Base-by-base conservation (phyloP, 2,329 filamentous ascomycete genomes). In the Alternaria sp. region DNA sequence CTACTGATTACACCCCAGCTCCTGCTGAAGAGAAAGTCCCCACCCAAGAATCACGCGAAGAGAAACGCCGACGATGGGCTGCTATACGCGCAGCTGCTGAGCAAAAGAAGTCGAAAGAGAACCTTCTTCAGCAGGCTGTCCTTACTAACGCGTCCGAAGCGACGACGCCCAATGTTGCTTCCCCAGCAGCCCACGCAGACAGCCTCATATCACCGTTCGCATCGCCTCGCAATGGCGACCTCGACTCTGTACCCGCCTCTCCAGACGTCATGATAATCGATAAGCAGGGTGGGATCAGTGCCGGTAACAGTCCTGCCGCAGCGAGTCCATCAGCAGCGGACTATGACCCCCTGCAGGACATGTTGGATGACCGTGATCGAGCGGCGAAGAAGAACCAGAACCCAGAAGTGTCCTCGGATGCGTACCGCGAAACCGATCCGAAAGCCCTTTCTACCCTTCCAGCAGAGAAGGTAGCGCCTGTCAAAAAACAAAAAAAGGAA, bases 311-410 rank as follows among this genome's bases (percentile, higher is more conserved):
- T 60, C 70, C 63, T 50, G 68, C 63, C 64, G 76, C 66, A 54
- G 90, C 95, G 71, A 92, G 90, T 7, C 91, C 92, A 6, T 97
- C 93, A n/a, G 94, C 94, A 46, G 93, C 93, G 60, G 92, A 97
- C 78, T 97, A 97, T 76, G 92, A 97, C 74, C 94, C 94, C 1
- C 95, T 90, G 1, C 84, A 89, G 68, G 94, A 97, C 74, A 95
- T 94, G 91, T 85, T 90, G 76, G 92, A 96, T 77, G 93, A 97
- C 69, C 88, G 89, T 71, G 85, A 88, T 60, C 88, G 90, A 58
- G 88, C 92, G 71, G 89, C 89, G 66, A 84, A 88, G 69, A 86
- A 89, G 60, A 84, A 62, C 22, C 65, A 65, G 38, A 68, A 57
- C 18, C 41, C 62, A 34, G 72, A 76, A 12, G 27, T 75, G 11